Percentiles rank a stretch among this genome's conserved stretches.
phyloP scores from a whole-genome alignment of 345 rosid species.

The Eucalyptus pauciflora region DNA sequence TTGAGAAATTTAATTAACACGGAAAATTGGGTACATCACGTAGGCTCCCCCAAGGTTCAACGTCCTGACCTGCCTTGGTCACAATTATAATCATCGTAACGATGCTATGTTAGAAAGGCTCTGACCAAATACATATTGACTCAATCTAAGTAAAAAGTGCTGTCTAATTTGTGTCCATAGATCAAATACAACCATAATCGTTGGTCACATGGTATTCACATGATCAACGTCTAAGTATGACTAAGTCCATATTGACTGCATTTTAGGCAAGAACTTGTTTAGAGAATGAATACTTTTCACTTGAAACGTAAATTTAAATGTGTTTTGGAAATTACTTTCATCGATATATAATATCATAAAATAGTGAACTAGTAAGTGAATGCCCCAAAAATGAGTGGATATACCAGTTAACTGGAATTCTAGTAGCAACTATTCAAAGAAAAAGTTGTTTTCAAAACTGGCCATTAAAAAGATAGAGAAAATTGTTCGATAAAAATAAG shows the following conservation, averaged over 20 bases:
- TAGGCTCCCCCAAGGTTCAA: background rate
- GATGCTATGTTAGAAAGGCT: background rate
- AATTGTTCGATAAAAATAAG: background rate
- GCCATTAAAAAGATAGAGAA: background rate
- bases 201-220: background rate
- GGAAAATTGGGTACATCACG: background rate
- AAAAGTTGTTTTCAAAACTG: no score
- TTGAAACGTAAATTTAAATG: background rate
- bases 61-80: fast-evolving
- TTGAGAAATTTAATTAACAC: background rate
- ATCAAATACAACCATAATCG: background rate
- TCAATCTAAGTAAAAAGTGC: background rate
- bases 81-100: background rate
- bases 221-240: background rate
- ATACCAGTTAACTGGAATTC: background rate
- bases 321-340: background rate
- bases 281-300: background rate
- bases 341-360: background rate
- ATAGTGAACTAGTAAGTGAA: background rate
- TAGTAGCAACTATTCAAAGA: no score
- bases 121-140: background rate
- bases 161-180: background rate
- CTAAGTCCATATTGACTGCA: background rate
- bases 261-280: background rate
- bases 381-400: background rate